A percentile compares a stretch with the other conserved stretches of the same genome.
phyloP scores from a whole-genome alignment of 768 basidiomycete species.

The Hirschioporus abietinus region DNA sequence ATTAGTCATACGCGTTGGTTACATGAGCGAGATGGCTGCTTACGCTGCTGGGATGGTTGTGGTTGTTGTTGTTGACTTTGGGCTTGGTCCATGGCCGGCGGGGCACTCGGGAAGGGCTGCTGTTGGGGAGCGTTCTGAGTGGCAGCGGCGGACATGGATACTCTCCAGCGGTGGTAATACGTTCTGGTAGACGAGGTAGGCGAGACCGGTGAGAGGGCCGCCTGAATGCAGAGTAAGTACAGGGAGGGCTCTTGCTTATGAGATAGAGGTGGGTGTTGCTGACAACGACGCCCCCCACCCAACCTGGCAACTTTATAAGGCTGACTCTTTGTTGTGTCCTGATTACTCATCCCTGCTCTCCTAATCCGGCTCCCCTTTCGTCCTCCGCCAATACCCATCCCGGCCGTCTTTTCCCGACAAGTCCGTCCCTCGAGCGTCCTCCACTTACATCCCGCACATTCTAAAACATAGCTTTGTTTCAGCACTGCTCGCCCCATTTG shows the following conservation, averaged over 20 bases:
- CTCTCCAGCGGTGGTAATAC: constrained; percentile 1
- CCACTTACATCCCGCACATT: background rate
- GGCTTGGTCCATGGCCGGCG: background rate
- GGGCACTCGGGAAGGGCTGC: background rate
- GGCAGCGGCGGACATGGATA: background rate
- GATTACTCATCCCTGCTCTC: constrained; percentile 1
- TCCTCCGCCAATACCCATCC: background rate
- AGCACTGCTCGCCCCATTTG: background rate
- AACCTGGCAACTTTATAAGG: constrained; percentile 1
- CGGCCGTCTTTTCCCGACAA: background rate
- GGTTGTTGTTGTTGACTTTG: background rate
- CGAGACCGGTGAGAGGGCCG: background rate
- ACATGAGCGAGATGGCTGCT: background rate
- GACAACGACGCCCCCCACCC: background rate
- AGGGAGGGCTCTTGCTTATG: background rate
- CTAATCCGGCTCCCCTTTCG: background rate
- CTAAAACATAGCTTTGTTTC: too few relatives aligned
- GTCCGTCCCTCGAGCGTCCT: background rate
- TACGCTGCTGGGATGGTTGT: background rate
- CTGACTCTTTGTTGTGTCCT: background rate
- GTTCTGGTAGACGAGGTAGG: background rate
- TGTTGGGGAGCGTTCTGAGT: background rate
- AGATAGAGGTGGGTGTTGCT: background rate
- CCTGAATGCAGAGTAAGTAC: background rate
- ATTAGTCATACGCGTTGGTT: background rate